Evolutionary conservation across 345 rosid genomes (phyloP), one percentile per base, ranked within the genome.

Genomic region (Xanthoceras sorbifolium): DNA sequence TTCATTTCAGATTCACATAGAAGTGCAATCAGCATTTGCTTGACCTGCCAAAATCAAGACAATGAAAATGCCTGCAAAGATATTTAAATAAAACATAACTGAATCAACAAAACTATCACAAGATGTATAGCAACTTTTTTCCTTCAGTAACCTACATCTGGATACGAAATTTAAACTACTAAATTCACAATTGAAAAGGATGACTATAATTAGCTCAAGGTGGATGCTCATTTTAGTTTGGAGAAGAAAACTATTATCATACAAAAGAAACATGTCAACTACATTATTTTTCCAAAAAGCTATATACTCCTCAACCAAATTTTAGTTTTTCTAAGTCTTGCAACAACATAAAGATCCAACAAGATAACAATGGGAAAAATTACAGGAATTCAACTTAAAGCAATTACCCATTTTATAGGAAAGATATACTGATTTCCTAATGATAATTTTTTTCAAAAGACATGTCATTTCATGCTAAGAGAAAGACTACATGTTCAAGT

Each of bases 21-120:
- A 76, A 97, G 97, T 22, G 97, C 99, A 84, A 97, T 92, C 82
- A 97, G 70, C 99, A 97, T 97, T 83, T 94, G 97, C 83, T 94
- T 97, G 22, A 97, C 98, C 98, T 95, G 93, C 80, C 84, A 81
- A 83, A 82, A 82, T 75, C 38, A 84, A 78, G 59, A 81, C 26
- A 25, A 79, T 74, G 76, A 84, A 74, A 77, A 64, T 74, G 71
- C 75, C 78, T 34, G 69, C 78, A 82, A 29, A 29, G 77, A 69
- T 32, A 48, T 46, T 81, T 78, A 36, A 9, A 32, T 22, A 48
- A 65, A 50, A 71, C 52, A 34, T 17, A 77, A 78, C 75, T 60
- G 40, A 64, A 68, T 77, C 32, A 78, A 71, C 54, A 52, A 55
- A 69, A 31, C 32, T 17, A 3, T 61, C 44, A 14, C 36, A 67